Evolutionary conservation across 805 yeast species (phyloP).

Genomic region (Candida adriatica): DNA sequence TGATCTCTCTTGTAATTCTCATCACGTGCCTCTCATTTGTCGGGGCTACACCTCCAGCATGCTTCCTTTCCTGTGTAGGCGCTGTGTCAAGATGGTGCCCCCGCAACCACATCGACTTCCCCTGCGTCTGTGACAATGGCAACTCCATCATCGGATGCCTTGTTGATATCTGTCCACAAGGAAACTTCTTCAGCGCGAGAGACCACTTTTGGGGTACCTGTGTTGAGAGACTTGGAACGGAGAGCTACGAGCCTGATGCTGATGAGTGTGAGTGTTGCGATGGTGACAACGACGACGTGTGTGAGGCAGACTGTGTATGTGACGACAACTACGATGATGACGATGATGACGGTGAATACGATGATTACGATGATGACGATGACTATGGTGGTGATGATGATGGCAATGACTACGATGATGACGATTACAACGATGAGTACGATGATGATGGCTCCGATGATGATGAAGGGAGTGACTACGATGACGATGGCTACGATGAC

Average conservation of each 20-base stretch:
- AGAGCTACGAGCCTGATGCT: slow-evolving; percentile 6
- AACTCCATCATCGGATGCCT: slow-evolving; percentile 37
- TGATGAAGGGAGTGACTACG: slow-evolving; percentile 1
- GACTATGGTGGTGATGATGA: slow-evolving; percentile 9
- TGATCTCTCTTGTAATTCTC: too few species aligned
- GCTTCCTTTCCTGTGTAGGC: slow-evolving; percentile 38
- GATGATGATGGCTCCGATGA: slow-evolving; percentile 2
- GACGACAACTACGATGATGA: slow-evolving; percentile 5
- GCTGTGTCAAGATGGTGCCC: slow-evolving; percentile 31
- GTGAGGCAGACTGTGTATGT: slow-evolving; percentile 4
- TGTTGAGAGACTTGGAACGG: slow-evolving; percentile 17
- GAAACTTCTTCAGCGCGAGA: slow-evolving; percentile 34
- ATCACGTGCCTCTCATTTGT: too few species aligned
- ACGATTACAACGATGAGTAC: slow-evolving; percentile 1
- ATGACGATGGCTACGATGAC: slow-evolving; percentile 1
- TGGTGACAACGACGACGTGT: slow-evolving; percentile 6
- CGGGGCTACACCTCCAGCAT: slow-evolving; percentile 43
- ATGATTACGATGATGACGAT: slow-evolving; percentile 11
- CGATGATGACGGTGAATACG: slow-evolving; percentile 3
- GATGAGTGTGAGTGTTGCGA: slow-evolving; percentile 3
- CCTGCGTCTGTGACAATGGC: slow-evolving; percentile 33
- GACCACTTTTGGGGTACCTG: slow-evolving; percentile 46
- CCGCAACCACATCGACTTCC: slow-evolving; percentile 28
- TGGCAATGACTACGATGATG: slow-evolving; percentile 3
- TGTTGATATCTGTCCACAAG: slow-evolving; percentile 38